Evolutionary conservation across 306 rosid species (phyloP).

Genomic region (barrel medic (Medicago truncatula)): MtrunA17r5.0-ANR NC_053043.1:39905001-39905500

Average conservation of each 20-base stretch:
- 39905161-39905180: constrained; percentile 78
- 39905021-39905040: constrained; percentile 24
- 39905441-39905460: constrained; percentile 34
- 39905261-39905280: constrained; percentile 50
- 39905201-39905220: constrained; percentile 89
- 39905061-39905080: constrained; percentile 80
- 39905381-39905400: neutral
- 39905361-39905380: constrained; percentile 8
- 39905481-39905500: constrained; percentile 26
- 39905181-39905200: constrained; percentile 81
- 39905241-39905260: constrained; percentile 67
- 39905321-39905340: constrained; percentile 30
- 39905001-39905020: neutral
- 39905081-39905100: constrained; percentile 93
- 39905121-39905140: constrained; percentile 99
- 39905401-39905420: constrained; percentile 19
- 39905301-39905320: constrained; percentile 35
- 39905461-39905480: constrained; percentile 21
- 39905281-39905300: constrained; percentile 35
- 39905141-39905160: constrained; percentile 72
- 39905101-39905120: constrained; percentile 84
- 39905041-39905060: constrained; percentile 38
- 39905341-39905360: constrained; percentile 19
- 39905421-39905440: constrained; percentile 27
- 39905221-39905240: constrained; percentile 85